These are phyloP conservation scores for Blastocystis sp. DNA, from an alignment of 352 stramenopile genomes.

Conservation along the genomic window DNA sequence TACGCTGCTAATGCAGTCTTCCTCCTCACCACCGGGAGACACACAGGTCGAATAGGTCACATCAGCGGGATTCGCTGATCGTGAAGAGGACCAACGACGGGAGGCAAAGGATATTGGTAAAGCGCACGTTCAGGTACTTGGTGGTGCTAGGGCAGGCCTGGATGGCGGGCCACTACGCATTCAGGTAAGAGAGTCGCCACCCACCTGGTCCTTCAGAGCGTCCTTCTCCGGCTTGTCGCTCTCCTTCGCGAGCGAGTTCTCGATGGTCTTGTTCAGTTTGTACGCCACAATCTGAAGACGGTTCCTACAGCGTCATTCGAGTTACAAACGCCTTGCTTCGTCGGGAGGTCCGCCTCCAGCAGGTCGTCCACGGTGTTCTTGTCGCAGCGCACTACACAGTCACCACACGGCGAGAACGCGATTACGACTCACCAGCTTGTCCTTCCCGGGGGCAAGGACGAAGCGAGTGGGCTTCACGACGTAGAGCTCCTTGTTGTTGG, in stretches of 20 bases:
- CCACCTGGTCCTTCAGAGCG: background rate
- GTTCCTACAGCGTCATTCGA: background rate
- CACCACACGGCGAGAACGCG: background rate
- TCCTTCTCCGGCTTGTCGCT: conserved; percentile 20
- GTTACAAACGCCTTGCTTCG: background rate
- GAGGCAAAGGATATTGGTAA: conserved; percentile 55
- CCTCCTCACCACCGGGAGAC: conserved; percentile 30
- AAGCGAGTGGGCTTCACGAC: conserved; percentile 59
- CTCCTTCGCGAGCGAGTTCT: background rate
- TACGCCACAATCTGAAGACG: conserved; percentile 40
- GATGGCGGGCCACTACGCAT: conserved; percentile 42
- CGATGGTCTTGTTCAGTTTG: background rate
- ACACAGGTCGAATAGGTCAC: conserved; percentile 48
- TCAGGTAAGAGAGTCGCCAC: background rate
- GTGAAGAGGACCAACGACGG: background rate
- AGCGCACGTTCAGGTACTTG: conserved; percentile 42
- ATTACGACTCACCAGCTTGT: conserved; percentile 53
- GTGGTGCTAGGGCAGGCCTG: background rate
- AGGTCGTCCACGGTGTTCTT: conserved; percentile 37
- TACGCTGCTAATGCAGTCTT: conserved; percentile 38
- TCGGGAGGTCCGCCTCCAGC: conserved; percentile 41
- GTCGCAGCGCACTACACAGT: conserved; percentile 41
- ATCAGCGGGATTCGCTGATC: conserved; percentile 29
- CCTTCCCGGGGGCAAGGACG: background rate
- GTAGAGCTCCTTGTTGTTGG: conserved; percentile 53